Conservation (phyloP, 768 basidiomycete species). For the Chiua virens region DNA sequence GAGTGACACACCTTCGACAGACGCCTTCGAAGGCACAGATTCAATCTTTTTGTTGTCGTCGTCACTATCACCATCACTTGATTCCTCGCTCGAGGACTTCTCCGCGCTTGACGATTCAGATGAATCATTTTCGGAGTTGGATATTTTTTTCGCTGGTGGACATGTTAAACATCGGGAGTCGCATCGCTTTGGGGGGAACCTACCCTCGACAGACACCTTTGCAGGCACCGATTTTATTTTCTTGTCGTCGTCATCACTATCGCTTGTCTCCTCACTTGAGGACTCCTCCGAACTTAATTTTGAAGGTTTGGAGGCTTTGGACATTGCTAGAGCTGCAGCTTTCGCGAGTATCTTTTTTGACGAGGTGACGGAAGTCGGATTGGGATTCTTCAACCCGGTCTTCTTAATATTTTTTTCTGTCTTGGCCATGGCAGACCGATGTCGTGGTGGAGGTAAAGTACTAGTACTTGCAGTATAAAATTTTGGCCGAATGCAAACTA, state of each 20-base stretch:
- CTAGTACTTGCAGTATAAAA: no score
- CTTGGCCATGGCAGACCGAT: conserved; percentile 38
- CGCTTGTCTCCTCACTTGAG: no score
- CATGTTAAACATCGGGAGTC: not conserved
- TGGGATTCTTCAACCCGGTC: conserved; percentile 38
- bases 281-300: no score
- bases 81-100: conserved; percentile 4
- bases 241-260: not conserved
- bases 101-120: no score
- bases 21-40: not conserved
- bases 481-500: no score
- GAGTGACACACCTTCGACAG: conserved; percentile 3
- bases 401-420: conserved; percentile 33
- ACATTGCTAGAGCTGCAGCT: conserved; percentile 31
- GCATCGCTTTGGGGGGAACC: not conserved
- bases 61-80: not conserved
- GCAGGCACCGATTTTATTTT: not conserved
- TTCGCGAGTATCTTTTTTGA: conserved; percentile 46
- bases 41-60: not conserved
- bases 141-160: not conserved
- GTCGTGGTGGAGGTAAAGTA: not conserved
- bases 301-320: not conserved
- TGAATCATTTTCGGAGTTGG: no score
- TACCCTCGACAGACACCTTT: not conserved
- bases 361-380: conserved; percentile 26